Evolutionary conservation across 2,329 filamentous ascomycete genomes (phyloP).

Genomic region (Rhexocercosporidium sp.): DNA sequence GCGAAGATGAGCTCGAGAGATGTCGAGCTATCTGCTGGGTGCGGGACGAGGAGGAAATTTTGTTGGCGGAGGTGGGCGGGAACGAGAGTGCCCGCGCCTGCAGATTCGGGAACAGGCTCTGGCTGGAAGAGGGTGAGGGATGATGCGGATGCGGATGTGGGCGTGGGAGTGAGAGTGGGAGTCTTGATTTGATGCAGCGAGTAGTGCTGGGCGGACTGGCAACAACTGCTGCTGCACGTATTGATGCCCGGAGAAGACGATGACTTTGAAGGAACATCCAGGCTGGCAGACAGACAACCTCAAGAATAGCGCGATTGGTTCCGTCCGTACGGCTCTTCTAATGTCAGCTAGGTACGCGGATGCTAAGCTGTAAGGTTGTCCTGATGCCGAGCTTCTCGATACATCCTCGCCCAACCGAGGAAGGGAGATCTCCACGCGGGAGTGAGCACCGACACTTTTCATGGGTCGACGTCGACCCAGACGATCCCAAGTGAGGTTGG

Average conservation of each 20-base stretch:
- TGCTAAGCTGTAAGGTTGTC: background rate
- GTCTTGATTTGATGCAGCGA: conserved; percentile 11
- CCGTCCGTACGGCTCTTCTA: background rate
- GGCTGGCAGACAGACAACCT: conserved; percentile 16
- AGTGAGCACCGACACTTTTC: background rate
- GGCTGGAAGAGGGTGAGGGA: background rate
- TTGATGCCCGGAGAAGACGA: conserved; percentile 19
- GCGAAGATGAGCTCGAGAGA: conserved; percentile 47
- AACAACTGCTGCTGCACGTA: conserved; percentile 12
- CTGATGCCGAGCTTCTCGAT: conserved; percentile 18
- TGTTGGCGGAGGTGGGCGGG: conserved; percentile 25
- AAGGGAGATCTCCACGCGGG: background rate
- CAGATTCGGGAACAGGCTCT: conserved; percentile 9
- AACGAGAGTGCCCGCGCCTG: conserved; percentile 17
- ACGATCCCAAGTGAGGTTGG: background rate
- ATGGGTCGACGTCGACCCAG: background rate
- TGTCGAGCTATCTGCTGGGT: conserved; percentile 52
- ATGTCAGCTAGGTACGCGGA: background rate
- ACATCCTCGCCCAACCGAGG: conserved; percentile 3
- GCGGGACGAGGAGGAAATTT: conserved; percentile 32
- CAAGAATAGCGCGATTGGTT: background rate
- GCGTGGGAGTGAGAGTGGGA: conserved; percentile 1
- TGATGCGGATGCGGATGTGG: too few species aligned
- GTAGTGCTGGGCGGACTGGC: conserved; percentile 5
- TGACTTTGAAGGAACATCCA: conserved; percentile 23